phyloP scores from a whole-genome alignment of 2,329 filamentous ascomycete genomes.

The Talaromyces sp. region DNA sequence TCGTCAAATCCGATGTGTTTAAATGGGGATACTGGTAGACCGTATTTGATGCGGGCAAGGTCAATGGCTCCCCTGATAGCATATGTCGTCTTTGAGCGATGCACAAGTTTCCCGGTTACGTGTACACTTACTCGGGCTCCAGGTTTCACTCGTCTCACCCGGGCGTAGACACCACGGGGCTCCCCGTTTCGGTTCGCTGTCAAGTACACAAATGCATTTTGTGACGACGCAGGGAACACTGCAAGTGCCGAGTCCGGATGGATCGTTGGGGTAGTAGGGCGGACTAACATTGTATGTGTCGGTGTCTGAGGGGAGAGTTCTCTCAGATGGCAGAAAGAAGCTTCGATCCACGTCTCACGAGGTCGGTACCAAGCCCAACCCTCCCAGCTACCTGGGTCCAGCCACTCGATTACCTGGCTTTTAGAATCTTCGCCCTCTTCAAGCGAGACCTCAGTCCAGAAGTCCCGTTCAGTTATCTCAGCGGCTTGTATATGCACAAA shows the following conservation, averaged over 20 bases:
- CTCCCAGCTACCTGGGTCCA: background rate
- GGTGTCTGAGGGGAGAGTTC: background rate
- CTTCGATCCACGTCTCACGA: slow-evolving; percentile 9
- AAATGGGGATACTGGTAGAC: background rate
- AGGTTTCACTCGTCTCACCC: background rate
- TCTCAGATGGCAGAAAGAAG: too few relatives aligned
- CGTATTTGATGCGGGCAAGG: background rate
- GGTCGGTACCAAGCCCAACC: slow-evolving; percentile 10
- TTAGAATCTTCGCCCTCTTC: background rate
- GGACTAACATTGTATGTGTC: slow-evolving; percentile 4
- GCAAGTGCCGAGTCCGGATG: background rate
- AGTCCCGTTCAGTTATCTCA: too few relatives aligned
- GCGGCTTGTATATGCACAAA: too few relatives aligned
- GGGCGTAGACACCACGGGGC: background rate
- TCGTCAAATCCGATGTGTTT: background rate
- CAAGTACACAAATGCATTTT: background rate
- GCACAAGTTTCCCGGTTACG: background rate
- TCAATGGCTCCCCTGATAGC: background rate
- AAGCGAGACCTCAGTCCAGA: background rate
- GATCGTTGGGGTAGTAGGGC: background rate
- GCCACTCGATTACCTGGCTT: background rate
- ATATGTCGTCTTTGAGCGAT: background rate
- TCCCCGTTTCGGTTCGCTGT: background rate
- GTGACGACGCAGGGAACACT: background rate
- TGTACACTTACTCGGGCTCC: background rate